Conservation (phyloP, 2,329 filamentous ascomycete species). For the Cercospora nicotianae region DNA sequence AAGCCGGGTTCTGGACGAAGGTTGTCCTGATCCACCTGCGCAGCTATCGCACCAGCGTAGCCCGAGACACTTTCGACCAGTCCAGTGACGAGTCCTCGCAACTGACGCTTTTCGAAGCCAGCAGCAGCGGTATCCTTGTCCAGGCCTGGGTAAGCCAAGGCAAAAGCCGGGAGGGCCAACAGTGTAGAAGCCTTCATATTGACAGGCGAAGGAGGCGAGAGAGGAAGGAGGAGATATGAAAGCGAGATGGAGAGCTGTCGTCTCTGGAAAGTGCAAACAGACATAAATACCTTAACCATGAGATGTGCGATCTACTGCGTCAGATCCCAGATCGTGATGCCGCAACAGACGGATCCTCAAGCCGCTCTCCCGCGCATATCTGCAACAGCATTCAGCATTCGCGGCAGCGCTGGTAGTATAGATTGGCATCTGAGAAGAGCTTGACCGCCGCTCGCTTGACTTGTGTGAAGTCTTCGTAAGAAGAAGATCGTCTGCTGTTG, state of each 20-base stretch:
- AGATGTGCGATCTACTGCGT: neutral
- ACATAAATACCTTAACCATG: neutral
- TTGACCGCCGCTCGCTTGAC: neutral
- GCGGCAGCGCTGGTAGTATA: neutral
- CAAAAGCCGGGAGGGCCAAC: conserved; percentile 18
- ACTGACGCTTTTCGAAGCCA: conserved; percentile 13
- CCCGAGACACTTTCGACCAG: conserved; percentile 22
- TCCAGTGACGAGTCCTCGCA: conserved; percentile 9
- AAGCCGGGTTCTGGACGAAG: conserved; percentile 34
- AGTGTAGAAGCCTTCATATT: conserved; percentile 6
- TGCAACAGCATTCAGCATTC: neutral
- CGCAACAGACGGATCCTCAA: neutral
- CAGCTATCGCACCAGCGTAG: conserved; percentile 30
- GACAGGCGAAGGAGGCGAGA: neutral
- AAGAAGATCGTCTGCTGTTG: neutral
- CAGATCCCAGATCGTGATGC: neutral
- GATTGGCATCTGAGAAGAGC: neutral
- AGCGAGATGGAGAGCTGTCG: neutral
- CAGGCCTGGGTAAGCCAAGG: conserved; percentile 15
- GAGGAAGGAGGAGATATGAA: neutral
- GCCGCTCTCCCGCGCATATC: neutral
- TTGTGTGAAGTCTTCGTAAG: neutral
- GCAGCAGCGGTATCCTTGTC: neutral
- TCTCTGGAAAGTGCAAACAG: neutral
- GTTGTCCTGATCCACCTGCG: conserved; percentile 30